Evolutionary conservation across 1,139 yeast species (phyloP), one percentile per base, ranked within the genome.

Genomic region (Taphrina sp.): DNA sequence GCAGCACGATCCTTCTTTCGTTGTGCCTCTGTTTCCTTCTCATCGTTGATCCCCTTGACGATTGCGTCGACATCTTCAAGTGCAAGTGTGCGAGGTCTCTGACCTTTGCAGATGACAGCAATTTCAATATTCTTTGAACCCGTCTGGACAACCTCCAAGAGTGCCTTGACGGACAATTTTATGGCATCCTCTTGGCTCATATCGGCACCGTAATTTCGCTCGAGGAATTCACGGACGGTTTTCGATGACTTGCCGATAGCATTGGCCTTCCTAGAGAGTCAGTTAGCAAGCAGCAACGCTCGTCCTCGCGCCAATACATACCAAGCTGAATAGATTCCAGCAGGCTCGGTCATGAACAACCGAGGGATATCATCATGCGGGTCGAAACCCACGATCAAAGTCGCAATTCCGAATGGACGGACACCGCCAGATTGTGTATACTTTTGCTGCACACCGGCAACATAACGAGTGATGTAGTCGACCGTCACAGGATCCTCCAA

Each of bases 381-480:
- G 72, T 94, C 97, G 66, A 92, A 92, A 0, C 98, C 98, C 28
- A 95, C 96, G 69, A 92, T 85, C 64, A 92, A 76, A 29, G 97
- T 92, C 57, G 96, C 85, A 64, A 94, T 86, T 59, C 98, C 96
- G 70, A 88, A 88, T 19, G 96, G 96, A 70, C 96, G 79, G 33
- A 88, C 95, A 69, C 96, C 99, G 62, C 99, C 98, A 51, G 94
- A 82, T 72, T 92, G 98, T n/a, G 99, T 92, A 72, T 92, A 92
- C 70, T 83, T 80, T 70, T 92, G 99, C 72, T 92, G 97, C 43
- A 92, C 94, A 20, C 97, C 96, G 20, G 98, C 98, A 62, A 94
- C 88, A 66, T 88, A 87, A 69, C 85, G 84, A 41, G 98, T 88
- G 72, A 94, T 76, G 70, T 90, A 92, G 69, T 94, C 98, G 59